These are phyloP conservation scores for Meyerozyma smithsonii DNA, from an alignment of 1,139 yeast species.

Conservation along the genomic window DNA sequence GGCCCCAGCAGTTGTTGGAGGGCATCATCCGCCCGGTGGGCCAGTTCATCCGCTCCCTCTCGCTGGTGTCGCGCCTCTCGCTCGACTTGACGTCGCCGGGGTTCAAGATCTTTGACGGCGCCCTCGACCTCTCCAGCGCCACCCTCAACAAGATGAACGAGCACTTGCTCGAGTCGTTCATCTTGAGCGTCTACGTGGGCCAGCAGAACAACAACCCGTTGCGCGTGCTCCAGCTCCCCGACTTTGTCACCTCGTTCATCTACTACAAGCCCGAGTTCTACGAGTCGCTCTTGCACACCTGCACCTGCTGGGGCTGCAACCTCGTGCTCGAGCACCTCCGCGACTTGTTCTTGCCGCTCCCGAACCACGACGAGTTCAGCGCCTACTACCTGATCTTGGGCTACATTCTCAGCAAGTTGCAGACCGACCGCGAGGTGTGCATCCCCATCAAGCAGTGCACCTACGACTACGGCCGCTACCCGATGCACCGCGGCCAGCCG, in stretches of 20 bases:
- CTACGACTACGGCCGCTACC: constrained; percentile 23
- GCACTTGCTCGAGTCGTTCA: constrained; percentile 34
- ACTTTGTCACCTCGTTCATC: constrained; percentile 35
- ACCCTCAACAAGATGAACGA: constrained; percentile 31
- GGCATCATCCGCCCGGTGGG: constrained; percentile 31
- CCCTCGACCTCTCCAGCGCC: constrained; percentile 26
- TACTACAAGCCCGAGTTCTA: constrained; percentile 37
- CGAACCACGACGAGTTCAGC: constrained; percentile 11
- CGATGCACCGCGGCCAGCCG: constrained; percentile 36
- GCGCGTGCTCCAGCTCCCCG: constrained; percentile 29
- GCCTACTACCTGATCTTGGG: constrained; percentile 32
- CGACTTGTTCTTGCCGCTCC: constrained; percentile 21
- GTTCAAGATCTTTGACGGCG: constrained; percentile 36
- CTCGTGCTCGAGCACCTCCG: constrained; percentile 21
- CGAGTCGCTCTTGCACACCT: constrained; percentile 33
- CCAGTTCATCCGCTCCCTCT: constrained; percentile 22
- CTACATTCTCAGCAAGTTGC: constrained; percentile 32
- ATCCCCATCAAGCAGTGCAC: constrained; percentile 31
- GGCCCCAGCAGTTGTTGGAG: constrained; percentile 35
- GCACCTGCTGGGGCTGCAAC: constrained; percentile 36
- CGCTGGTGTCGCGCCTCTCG: constrained; percentile 19
- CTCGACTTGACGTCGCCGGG: constrained; percentile 37
- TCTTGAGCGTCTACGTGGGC: constrained; percentile 22
- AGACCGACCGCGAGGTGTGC: constrained; percentile 37
- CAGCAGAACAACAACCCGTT: constrained; percentile 10